Conservation (phyloP, 139 green algal species). For the Ettlia oleoabundans region DNA sequence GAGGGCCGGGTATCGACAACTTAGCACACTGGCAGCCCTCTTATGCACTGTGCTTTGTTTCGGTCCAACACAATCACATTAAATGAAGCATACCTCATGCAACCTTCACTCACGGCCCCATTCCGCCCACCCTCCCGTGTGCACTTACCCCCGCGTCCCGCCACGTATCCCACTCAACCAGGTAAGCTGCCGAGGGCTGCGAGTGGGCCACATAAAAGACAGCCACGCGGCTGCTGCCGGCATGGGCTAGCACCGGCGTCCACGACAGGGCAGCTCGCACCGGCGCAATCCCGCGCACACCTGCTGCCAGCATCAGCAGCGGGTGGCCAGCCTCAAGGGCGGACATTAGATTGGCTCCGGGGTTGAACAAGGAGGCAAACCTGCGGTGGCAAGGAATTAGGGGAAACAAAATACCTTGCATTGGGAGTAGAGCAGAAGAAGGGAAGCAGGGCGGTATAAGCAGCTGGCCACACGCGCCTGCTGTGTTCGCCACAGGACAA, state of each 20-base stretch:
- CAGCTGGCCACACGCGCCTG: too few relatives aligned
- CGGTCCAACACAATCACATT: too few relatives aligned
- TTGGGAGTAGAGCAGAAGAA: neutral
- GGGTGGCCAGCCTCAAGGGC: slow-evolving; percentile 71
- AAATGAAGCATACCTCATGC: neutral
- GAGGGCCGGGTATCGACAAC: neutral
- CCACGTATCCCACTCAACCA: slow-evolving; percentile 83
- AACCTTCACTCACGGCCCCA: too few relatives aligned
- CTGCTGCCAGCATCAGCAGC: slow-evolving; percentile 71
- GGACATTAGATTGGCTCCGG: slow-evolving; percentile 53
- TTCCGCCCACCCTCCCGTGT: too few relatives aligned
- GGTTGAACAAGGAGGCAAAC: slow-evolving; percentile 78
- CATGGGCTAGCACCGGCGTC: slow-evolving; percentile 81
- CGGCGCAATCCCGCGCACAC: slow-evolving; percentile 67
- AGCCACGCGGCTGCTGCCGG: slow-evolving; percentile 56
- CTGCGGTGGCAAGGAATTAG: slow-evolving; percentile 19
- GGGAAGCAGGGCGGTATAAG: too few relatives aligned
- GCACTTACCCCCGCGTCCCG: slow-evolving; percentile 79
- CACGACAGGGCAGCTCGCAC: slow-evolving; percentile 69
- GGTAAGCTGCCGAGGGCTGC: slow-evolving; percentile 64
- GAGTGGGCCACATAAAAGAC: slow-evolving; percentile 51
- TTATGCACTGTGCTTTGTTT: too few relatives aligned
- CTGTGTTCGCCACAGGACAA: too few relatives aligned
- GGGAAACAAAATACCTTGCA: too few relatives aligned
- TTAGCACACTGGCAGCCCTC: too few relatives aligned